Percentiles rank a stretch among this genome's conserved stretches.
phyloP scores from a whole-genome alignment of 2,329 filamentous ascomycete species.

The Fusarium xyrophilum region DNA sequence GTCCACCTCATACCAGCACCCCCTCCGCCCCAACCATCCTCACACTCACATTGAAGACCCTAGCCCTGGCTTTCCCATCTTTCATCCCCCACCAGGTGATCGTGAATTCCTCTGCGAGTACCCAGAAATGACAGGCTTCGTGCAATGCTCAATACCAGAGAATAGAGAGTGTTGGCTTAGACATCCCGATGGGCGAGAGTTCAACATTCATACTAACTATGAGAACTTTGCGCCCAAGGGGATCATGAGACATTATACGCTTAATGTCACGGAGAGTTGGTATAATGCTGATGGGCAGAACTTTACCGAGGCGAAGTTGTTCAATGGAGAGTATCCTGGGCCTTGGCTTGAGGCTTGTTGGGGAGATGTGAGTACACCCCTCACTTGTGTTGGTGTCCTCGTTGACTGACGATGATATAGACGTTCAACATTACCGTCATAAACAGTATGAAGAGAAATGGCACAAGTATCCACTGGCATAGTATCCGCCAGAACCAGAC shows the following conservation, averaged over 20 bases:
- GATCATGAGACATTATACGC: conserved; percentile 29
- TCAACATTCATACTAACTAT: conserved; percentile 41
- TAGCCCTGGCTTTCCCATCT: conserved; percentile 8
- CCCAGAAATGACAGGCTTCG: conserved; percentile 35
- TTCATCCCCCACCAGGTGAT: conserved; percentile 16
- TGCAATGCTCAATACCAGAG: conserved; percentile 34
- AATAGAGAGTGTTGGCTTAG: conserved; percentile 42
- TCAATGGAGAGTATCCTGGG: conserved; percentile 40
- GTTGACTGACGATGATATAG: neutral
- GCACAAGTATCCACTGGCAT: conserved; percentile 38
- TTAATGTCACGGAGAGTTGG: conserved; percentile 26
- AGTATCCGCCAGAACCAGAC: conserved; percentile 32
- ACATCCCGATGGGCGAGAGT: conserved; percentile 30
- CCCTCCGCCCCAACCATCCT: conserved; percentile 2
- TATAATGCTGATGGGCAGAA: conserved; percentile 37
- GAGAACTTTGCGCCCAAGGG: conserved; percentile 34
- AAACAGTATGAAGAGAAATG: conserved; percentile 27
- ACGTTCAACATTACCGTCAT: conserved; percentile 25
- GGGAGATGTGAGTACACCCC: conserved; percentile 33
- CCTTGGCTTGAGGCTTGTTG: conserved; percentile 43
- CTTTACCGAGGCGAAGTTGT: conserved; percentile 35
- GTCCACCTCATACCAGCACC: conserved; percentile 12
- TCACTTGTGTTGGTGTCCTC: too few species aligned
- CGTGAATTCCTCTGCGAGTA: conserved; percentile 40
- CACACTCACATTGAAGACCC: neutral